Percentiles rank a stretch among this genome's conserved stretches.
Conservation (phyloP, 306 rosid species). For the Luffa acutangula region DNA sequence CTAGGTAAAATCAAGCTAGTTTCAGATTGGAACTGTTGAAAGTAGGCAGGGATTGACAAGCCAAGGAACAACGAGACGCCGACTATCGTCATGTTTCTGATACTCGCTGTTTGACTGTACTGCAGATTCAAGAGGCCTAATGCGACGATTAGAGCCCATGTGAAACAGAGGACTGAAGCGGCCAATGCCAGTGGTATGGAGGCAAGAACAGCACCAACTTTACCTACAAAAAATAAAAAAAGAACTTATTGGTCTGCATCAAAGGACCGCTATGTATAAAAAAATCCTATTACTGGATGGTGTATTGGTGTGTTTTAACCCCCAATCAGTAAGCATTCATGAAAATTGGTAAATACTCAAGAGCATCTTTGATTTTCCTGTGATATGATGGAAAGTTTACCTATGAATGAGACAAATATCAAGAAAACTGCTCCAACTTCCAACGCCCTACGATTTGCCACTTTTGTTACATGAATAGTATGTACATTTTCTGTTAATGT, state of each 20-base stretch:
- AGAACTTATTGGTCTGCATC: neutral
- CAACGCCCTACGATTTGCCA: slow-evolving; percentile 69
- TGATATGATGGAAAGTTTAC: slow-evolving; percentile 24
- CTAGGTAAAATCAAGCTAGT: slow-evolving; percentile 64
- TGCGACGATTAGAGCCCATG: slow-evolving; percentile 76
- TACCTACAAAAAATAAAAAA: slow-evolving; percentile 32
- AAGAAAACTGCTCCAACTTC: slow-evolving; percentile 69
- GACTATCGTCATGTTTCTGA: slow-evolving; percentile 68
- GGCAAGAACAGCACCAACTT: slow-evolving; percentile 96
- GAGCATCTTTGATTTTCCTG: neutral
- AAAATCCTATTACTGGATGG: neutral
- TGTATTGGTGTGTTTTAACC: neutral
- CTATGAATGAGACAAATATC: slow-evolving; percentile 65
- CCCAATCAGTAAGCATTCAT: slow-evolving; percentile 3
- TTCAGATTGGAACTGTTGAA: slow-evolving; percentile 74
- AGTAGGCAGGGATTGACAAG: slow-evolving; percentile 84
- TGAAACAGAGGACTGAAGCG: slow-evolving; percentile 77
- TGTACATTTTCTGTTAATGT: slow-evolving; percentile 87
- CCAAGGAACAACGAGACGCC: slow-evolving; percentile 88
- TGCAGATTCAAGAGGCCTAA: slow-evolving; percentile 75
- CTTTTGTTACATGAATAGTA: slow-evolving; percentile 64
- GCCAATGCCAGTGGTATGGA: slow-evolving; percentile 86
- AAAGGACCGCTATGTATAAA: neutral
- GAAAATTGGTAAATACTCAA: neutral
- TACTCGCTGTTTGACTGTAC: slow-evolving; percentile 57